phyloP scores from a whole-genome alignment of 768 basidiomycete genomes.

The Mycena maculata region DNA sequence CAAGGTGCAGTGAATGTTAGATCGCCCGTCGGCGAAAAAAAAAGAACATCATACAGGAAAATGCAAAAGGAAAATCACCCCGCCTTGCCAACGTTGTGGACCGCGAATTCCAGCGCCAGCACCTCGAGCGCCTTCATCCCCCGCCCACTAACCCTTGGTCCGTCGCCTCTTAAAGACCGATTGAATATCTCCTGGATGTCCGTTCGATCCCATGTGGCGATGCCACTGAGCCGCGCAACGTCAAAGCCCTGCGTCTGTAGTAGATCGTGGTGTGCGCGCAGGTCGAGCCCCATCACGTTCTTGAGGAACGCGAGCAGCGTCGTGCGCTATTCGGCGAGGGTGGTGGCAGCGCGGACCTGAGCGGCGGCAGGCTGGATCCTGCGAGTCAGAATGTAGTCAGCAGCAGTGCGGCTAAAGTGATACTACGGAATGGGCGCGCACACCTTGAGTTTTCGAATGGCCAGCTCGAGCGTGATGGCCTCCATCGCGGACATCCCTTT shows the following conservation, averaged over 20 bases:
- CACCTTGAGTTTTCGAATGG: neutral
- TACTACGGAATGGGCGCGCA: too few relatives aligned
- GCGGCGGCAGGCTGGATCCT: neutral
- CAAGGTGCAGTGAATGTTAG: too few relatives aligned
- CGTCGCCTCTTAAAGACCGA: neutral
- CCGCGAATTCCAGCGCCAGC: constrained; percentile 8
- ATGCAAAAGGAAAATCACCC: too few relatives aligned
- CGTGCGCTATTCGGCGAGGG: neutral
- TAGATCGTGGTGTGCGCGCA: neutral
- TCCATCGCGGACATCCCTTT: neutral
- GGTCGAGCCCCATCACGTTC: constrained; percentile 28
- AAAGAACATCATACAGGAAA: too few relatives aligned
- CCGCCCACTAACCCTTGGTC: neutral
- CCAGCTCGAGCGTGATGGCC: neutral
- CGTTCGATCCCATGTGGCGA: neutral
- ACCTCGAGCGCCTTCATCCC: neutral
- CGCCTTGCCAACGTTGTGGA: neutral
- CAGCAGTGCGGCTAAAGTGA: neutral
- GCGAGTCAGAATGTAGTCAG: neutral
- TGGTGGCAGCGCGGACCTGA: neutral
- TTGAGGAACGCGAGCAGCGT: constrained; percentile 5
- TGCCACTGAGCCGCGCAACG: neutral
- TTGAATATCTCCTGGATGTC: neutral
- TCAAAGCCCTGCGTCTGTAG: constrained; percentile 3
- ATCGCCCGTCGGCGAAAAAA: too few relatives aligned